Evolutionary conservation across 83 land plant species (phyloP).

Genomic region (Picea abies): DNA sequence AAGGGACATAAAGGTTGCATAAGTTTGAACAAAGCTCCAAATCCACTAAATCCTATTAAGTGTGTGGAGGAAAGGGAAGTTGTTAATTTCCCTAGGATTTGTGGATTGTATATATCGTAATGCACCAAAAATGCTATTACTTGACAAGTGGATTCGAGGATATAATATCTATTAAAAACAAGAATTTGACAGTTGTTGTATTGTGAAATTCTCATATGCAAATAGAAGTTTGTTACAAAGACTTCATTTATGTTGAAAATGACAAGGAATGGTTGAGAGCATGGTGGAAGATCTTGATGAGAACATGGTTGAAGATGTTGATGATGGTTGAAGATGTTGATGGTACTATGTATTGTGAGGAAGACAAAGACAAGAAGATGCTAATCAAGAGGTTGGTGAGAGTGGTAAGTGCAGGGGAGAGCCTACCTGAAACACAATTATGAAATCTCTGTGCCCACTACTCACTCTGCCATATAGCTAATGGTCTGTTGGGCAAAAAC

Average conservation of each 20-base stretch:
- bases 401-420: too few species aligned
- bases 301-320: too few species aligned
- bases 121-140: slow-evolving; percentile 69
- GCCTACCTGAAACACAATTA: too few species aligned
- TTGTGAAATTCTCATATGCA: slow-evolving; percentile 93
- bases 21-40: slow-evolving; percentile 84
- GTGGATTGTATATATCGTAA: slow-evolving; percentile 87
- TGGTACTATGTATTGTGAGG: too few species aligned
- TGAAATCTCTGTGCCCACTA: too few species aligned
- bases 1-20: slow-evolving; percentile 90
- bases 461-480: too few species aligned
- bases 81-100: slow-evolving; percentile 83
- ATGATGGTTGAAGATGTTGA: too few species aligned
- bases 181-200: slow-evolving; percentile 70
- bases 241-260: slow-evolving; percentile 93
- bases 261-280: slow-evolving; percentile 59
- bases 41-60: slow-evolving; percentile 69
- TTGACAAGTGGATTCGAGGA: slow-evolving; percentile 83
- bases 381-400: too few species aligned
- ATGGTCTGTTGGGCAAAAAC: too few species aligned
- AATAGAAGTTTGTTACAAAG: slow-evolving; percentile 72
- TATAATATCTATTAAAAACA: slow-evolving; percentile 61
- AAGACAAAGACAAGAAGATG: too few species aligned
- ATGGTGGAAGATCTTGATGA: too few species aligned
- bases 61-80: slow-evolving; percentile 89